phyloP scores from a whole-genome alignment of 1,139 yeast genomes.

The Pichia sp. region DNA sequence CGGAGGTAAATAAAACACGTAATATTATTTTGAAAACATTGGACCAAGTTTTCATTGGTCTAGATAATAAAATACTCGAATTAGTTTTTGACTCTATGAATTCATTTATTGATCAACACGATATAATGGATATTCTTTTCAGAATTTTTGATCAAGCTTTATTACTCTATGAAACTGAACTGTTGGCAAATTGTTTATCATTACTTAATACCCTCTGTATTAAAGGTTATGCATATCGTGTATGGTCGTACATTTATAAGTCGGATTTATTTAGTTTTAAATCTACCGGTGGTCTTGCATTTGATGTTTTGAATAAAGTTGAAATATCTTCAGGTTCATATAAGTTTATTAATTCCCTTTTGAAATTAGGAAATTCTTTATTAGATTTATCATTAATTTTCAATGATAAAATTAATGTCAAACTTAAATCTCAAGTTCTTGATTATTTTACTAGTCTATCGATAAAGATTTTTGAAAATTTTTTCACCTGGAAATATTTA shows the following conservation, averaged over 20 bases:
- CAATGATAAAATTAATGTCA: conserved; percentile 31
- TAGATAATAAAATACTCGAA: conserved; percentile 39
- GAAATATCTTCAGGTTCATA: conserved; percentile 69
- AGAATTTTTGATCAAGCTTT: conserved; percentile 64
- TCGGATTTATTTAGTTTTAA: conserved; percentile 60
- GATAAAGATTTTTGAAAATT: conserved; percentile 67
- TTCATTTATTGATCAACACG: conserved; percentile 57
- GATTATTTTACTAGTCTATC: conserved; percentile 52
- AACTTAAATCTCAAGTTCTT: conserved; percentile 51
- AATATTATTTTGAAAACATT: conserved; percentile 38
- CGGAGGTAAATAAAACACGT: conserved; percentile 42
- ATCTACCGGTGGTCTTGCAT: conserved; percentile 65
- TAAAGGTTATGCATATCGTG: conserved; percentile 51
- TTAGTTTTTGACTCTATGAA: conserved; percentile 49
- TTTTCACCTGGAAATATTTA: conserved; percentile 61
- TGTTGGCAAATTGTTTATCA: conserved; percentile 44
- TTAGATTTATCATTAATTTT: conserved; percentile 48
- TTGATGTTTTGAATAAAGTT: conserved; percentile 60
- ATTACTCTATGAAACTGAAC: conserved; percentile 44
- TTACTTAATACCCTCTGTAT: conserved; percentile 45
- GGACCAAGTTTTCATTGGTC: conserved; percentile 29
- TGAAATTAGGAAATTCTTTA: conserved; percentile 49
- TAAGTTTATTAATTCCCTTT: conserved; percentile 53
- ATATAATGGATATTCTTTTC: conserved; percentile 62
- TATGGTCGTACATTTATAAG: conserved; percentile 73